Evolutionary conservation across 2,329 filamentous ascomycete species (phyloP).

Genomic region (Sarocladium kiliense): DNA sequence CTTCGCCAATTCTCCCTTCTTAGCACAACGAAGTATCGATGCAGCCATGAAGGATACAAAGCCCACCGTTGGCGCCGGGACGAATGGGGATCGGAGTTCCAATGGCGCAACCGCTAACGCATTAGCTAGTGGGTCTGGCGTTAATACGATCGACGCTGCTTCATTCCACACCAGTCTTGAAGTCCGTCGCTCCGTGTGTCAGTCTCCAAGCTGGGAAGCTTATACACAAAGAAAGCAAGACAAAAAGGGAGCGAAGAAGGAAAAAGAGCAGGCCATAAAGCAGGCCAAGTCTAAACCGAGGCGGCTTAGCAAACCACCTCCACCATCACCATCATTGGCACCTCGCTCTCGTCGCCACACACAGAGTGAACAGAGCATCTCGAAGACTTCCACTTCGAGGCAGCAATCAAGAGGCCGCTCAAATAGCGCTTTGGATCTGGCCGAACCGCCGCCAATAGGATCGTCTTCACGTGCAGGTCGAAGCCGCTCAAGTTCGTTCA

Average conservation of each 20-base stretch:
- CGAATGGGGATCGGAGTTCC: background rate
- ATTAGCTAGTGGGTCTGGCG: background rate
- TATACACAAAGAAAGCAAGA: slow-evolving; percentile 49
- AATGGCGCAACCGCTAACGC: background rate
- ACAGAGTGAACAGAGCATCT: background rate
- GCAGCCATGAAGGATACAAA: background rate
- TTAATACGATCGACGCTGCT: background rate
- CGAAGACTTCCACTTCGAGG: background rate
- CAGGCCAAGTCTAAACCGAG: slow-evolving; percentile 31
- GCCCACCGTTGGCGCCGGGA: background rate
- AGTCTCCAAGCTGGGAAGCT: slow-evolving; percentile 58
- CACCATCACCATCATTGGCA: slow-evolving; percentile 15
- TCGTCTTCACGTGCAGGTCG: slow-evolving; percentile 15
- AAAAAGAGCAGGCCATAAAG: slow-evolving; percentile 30
- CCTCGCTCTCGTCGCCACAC: slow-evolving; percentile 12
- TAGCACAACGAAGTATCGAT: background rate
- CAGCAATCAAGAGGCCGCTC: background rate
- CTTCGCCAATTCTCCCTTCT: background rate
- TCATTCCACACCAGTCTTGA: slow-evolving; percentile 14
- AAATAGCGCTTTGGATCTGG: background rate
- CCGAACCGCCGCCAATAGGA: background rate
- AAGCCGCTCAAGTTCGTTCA: slow-evolving; percentile 31
- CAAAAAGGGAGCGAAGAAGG: slow-evolving; percentile 42
- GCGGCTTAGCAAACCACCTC: slow-evolving; percentile 28
- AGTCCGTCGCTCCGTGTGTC: slow-evolving; percentile 41